Evolutionary conservation across 768 basidiomycete genomes (phyloP).

Genomic region (Tylopilus cervinicoccineus): DNA sequence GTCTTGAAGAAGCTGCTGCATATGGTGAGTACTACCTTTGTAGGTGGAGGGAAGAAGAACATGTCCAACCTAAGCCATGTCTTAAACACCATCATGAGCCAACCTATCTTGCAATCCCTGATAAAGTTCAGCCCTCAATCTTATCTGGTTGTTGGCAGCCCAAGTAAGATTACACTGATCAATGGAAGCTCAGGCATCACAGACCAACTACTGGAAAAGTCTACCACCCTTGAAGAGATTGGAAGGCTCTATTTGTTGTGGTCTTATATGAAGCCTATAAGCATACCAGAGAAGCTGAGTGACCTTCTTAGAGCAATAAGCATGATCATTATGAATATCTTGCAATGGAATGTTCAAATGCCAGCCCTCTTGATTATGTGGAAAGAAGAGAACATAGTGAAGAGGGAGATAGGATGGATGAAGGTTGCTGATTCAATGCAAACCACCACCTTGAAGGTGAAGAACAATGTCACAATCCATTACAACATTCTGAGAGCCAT

Average conservation of each 20-base stretch:
- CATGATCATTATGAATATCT: too few relatives aligned
- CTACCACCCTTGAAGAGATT: constrained; percentile 34
- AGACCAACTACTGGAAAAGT: too few relatives aligned
- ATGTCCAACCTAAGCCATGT: constrained; percentile 28
- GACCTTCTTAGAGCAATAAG: background rate
- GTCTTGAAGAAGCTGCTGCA: constrained; percentile 44
- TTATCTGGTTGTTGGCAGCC: too few relatives aligned
- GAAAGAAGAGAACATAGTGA: background rate
- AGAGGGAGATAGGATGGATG: constrained; percentile 14
- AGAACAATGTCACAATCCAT: constrained; percentile 1
- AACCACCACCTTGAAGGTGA: background rate
- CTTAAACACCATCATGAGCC: too few relatives aligned
- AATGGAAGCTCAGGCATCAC: too few relatives aligned
- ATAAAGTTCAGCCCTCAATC: too few relatives aligned
- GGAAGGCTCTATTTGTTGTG: constrained; percentile 5
- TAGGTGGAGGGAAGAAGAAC: constrained; percentile 39
- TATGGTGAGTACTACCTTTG: constrained; percentile 37
- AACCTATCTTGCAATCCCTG: too few relatives aligned
- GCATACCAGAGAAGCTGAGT: background rate
- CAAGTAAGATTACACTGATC: too few relatives aligned
- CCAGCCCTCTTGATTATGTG: background rate
- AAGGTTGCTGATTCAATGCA: background rate
- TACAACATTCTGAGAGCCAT: constrained; percentile 14
- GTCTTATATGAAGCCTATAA: constrained; percentile 6
- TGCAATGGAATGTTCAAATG: background rate